phyloP scores from a whole-genome alignment of 2,329 filamentous ascomycete genomes.

The Botrytis pseudocinerea region DNA sequence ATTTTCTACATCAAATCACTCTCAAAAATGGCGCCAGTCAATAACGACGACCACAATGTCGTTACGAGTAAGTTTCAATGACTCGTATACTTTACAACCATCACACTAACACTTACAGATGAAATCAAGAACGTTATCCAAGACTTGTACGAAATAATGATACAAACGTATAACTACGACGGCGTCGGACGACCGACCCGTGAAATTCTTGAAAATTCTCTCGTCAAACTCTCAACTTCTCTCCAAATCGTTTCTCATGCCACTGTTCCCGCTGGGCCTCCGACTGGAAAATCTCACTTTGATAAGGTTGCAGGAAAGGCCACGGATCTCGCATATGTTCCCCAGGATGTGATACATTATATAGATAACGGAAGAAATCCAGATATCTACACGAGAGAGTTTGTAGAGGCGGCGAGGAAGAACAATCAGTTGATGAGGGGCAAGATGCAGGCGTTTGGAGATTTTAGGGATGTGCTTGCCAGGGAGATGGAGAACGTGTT shows the following conservation, averaged over 20 bases:
- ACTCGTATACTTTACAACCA: background rate
- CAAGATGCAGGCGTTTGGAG: conserved; percentile 60
- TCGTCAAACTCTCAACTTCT: conserved; percentile 17
- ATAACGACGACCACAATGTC: conserved; percentile 16
- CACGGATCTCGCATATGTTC: conserved; percentile 52
- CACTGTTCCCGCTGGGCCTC: conserved; percentile 33
- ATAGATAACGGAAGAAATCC: conserved; percentile 72
- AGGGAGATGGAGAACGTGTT: conserved; percentile 38
- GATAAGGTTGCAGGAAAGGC: conserved; percentile 5
- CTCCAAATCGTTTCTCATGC: conserved; percentile 32
- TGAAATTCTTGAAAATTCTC: conserved; percentile 54
- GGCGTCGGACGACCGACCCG: conserved; percentile 48
- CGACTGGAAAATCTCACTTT: conserved; percentile 39
- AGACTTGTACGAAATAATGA: conserved; percentile 63
- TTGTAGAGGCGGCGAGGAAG: conserved; percentile 66
- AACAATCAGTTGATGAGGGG: conserved; percentile 67
- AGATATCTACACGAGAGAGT: conserved; percentile 73
- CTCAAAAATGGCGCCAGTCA: conserved; percentile 21
- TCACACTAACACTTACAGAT: background rate
- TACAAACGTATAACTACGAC: conserved; percentile 64
- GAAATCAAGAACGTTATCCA: conserved; percentile 63
- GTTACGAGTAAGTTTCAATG: conserved; percentile 11
- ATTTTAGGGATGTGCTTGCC: conserved; percentile 63
- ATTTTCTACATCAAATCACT: background rate
- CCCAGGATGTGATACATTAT: conserved; percentile 65